Percentiles rank a stretch among this genome's conserved stretches.
These are phyloP conservation scores for Populus deltoides DNA, from an alignment of 345 rosid species.

Conservation along the genomic window DNA sequence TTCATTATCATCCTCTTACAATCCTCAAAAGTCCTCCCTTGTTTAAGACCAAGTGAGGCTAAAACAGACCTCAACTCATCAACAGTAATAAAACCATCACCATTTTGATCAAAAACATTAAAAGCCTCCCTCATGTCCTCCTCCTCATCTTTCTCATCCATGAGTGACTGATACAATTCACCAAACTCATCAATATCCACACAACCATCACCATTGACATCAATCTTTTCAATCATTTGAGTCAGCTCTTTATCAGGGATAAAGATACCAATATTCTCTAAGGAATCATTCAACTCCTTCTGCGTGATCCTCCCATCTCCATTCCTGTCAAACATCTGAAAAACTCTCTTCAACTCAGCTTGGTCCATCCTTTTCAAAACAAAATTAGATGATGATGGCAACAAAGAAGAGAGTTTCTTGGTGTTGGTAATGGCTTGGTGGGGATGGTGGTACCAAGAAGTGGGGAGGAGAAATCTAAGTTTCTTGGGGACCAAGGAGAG, in stretches of 20 bases:
- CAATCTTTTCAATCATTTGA: conserved; percentile 30
- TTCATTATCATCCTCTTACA: conserved; percentile 73
- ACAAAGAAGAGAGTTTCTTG: background rate
- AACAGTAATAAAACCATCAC: conserved; percentile 79
- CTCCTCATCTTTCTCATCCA: conserved; percentile 48
- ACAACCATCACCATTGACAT: conserved; percentile 27
- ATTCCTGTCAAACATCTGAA: conserved; percentile 75
- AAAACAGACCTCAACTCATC: conserved; percentile 72
- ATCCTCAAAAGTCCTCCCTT: conserved; percentile 66
- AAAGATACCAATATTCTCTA: conserved; percentile 63
- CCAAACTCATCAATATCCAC: conserved; percentile 73
- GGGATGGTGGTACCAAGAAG: conserved; percentile 34
- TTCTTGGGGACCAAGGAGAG: conserved; percentile 53
- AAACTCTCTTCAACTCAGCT: conserved; percentile 59
- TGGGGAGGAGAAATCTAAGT: conserved; percentile 39
- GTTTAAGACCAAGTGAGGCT: conserved; percentile 68
- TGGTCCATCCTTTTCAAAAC: conserved; percentile 39
- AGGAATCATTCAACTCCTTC: conserved; percentile 60
- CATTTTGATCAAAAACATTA: conserved; percentile 78
- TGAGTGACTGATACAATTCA: conserved; percentile 49
- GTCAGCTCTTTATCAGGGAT: conserved; percentile 56
- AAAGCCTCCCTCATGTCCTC: conserved; percentile 83
- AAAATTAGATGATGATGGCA: background rate
- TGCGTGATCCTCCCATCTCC: conserved; percentile 70
- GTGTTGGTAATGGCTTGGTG: background rate